Base-by-base conservation (phyloP, 805 yeast genomes). In the Yarrowia hollandica region DNA sequence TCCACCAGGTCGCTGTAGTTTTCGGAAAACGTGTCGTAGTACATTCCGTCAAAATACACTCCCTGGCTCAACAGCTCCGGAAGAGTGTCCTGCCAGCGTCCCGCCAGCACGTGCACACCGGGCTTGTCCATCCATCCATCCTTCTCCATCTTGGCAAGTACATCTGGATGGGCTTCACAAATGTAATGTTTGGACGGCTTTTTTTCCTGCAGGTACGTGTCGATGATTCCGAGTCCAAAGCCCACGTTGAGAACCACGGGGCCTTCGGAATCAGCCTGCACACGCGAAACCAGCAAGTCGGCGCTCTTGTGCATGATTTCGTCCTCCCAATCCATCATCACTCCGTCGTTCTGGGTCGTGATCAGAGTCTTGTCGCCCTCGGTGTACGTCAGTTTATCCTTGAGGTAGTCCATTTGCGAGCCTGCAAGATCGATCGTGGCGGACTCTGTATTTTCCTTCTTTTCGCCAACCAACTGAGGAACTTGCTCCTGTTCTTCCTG, bases 251-350 rank as follows among this genome's bases (percentile, higher is more conserved):
- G 74, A 1, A 92, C 82, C 1, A 59, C 54, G 11, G 66, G 62
- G 35, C 75, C 79, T 11, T 26, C 44, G 18, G 77, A 65, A 37
- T 75, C 78, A 9, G 75, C 69, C 31, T 77, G 75, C 1, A 69
- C 69, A 1, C 68, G 71, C 25, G 60, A 59, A 18, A 73, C 75
- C n/a, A 92, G 69, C 0, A 92, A 75, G 30, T 86, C 83, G 59
- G 95, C 86, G 0, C 96, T 96, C 14, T 84, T 77, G 56, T 78
- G 75, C 98, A 91, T 91, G 60, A 91, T 76, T 18, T 83, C 81
- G 4, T 82, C 78, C 69, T 91, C 98, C 98, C 98, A 91, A 65
- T 86, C 86, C 98, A 91, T 91, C 98, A 91, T 91, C 2, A 91
- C 97, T 15, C 97, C 98, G 67, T 91, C 97, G 55, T 85, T 75